A percentile compares a stretch with the other conserved stretches of the same genome.
Evolutionary conservation across 2,329 filamentous ascomycete genomes (phyloP).

Genomic region (Fusarium nanum): DNA sequence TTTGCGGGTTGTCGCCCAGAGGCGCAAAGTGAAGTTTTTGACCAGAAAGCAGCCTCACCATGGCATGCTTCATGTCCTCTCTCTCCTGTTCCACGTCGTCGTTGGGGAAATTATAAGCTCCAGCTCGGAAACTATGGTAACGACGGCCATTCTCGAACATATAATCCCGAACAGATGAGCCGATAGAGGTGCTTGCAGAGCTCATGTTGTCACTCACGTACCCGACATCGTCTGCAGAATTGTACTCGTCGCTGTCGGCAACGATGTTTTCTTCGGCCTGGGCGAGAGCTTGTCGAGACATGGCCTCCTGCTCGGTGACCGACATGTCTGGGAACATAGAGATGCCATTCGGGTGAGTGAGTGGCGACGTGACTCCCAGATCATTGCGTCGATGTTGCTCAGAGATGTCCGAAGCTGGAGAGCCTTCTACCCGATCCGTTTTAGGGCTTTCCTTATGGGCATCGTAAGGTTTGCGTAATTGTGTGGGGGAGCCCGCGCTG

Average conservation of each 20-base stretch:
- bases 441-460: slow-evolving; percentile 6
- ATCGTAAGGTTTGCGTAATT: slow-evolving; percentile 3
- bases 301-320: slow-evolving; percentile 50
- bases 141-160: slow-evolving; percentile 68
- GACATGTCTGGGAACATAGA: slow-evolving; percentile 54
- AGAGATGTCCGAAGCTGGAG: slow-evolving; percentile 1
- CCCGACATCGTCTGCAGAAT: slow-evolving; percentile 45
- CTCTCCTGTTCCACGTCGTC: slow-evolving; percentile 70
- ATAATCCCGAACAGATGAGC: slow-evolving; percentile 61
- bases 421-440: slow-evolving; percentile 7
- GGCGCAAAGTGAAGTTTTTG: slow-evolving; percentile 64
- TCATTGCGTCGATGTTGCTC: slow-evolving; percentile 26
- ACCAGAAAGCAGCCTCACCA: slow-evolving; percentile 62
- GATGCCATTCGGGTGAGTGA: slow-evolving; percentile 54
- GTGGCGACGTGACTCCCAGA: slow-evolving; percentile 44
- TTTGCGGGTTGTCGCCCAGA: slow-evolving; percentile 59
- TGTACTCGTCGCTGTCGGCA: slow-evolving; percentile 50
- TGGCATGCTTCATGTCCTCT: slow-evolving; percentile 67
- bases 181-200: slow-evolving; percentile 54
- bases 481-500: neutral
- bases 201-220: slow-evolving; percentile 54
- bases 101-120: slow-evolving; percentile 68
- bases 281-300: slow-evolving; percentile 52
- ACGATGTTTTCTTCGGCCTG: slow-evolving; percentile 54
- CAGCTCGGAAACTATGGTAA: slow-evolving; percentile 67